A percentile compares a stretch with the other conserved stretches of the same genome.
Conservation (phyloP, 2,329 filamentous ascomycete genomes). For the Fusarium metavorans region DNA sequence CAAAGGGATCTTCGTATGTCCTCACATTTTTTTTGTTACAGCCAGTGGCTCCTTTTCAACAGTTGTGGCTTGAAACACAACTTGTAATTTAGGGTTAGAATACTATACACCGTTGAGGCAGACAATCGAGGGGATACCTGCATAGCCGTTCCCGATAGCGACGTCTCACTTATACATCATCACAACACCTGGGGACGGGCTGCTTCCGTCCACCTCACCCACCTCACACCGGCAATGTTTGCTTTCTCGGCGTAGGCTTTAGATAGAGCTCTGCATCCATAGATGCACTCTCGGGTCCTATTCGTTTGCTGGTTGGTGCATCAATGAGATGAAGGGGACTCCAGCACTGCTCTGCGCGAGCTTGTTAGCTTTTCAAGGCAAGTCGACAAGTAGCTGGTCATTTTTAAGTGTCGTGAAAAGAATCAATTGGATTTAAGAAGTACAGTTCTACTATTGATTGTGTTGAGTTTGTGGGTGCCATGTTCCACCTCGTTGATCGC, state of each 20-base stretch:
- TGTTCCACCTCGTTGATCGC: background rate
- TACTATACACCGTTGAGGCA: background rate
- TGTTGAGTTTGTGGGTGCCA: background rate
- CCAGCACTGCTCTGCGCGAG: background rate
- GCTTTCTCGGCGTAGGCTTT: background rate
- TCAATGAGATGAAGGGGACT: background rate
- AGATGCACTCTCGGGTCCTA: background rate
- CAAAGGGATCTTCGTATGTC: background rate
- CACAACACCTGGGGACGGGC: background rate
- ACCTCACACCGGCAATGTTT: too few relatives aligned
- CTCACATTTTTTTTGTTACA: background rate
- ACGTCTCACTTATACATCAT: background rate
- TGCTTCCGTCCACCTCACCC: background rate
- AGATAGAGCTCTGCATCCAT: background rate
- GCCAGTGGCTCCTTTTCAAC: background rate
- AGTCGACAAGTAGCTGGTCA: background rate
- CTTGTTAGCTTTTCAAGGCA: background rate
- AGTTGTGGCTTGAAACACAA: background rate
- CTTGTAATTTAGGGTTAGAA: too few relatives aligned
- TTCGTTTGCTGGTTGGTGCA: background rate
- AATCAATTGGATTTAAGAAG: too few relatives aligned
- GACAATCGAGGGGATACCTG: background rate
- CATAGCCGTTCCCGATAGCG: background rate
- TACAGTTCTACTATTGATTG: background rate
- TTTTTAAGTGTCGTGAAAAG: background rate